Conservation (phyloP, 352 stramenopile genomes). For the Phytophthora tentaculata region DNA sequence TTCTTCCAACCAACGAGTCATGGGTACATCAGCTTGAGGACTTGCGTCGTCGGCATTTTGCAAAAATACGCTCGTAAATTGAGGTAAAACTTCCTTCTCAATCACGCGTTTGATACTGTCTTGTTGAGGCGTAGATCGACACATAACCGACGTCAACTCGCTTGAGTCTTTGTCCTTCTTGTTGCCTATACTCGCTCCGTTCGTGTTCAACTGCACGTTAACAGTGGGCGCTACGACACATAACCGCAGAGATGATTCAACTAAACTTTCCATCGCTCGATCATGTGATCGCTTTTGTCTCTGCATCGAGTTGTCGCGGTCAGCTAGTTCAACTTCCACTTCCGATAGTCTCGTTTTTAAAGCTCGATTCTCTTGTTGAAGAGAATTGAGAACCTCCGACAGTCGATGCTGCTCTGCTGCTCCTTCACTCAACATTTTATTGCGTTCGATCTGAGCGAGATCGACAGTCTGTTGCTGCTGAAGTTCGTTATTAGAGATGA, state of each 20-base stretch:
- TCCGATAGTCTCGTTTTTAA: constrained; percentile 13
- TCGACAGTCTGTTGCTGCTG: constrained; percentile 14
- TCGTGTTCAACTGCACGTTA: constrained; percentile 74
- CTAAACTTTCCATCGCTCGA: constrained; percentile 37
- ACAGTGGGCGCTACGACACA: constrained; percentile 86
- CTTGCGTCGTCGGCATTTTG: constrained; percentile 44
- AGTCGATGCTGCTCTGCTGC: constrained; percentile 7
- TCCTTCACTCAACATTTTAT: constrained; percentile 12
- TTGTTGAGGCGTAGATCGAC: constrained; percentile 34
- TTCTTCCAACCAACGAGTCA: constrained; percentile 59
- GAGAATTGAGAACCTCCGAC: constrained; percentile 6
- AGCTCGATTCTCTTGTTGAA: constrained; percentile 11
- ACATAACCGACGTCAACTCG: constrained; percentile 24
- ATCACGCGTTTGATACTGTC: constrained; percentile 65
- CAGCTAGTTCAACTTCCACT: constrained; percentile 24
- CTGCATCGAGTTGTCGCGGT: constrained; percentile 23
- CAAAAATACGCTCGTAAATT: constrained; percentile 59
- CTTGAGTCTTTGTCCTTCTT: background rate
- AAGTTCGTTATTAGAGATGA: background rate
- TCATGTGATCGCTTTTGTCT: constrained; percentile 41
- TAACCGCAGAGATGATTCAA: constrained; percentile 63
- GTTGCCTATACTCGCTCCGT: constrained; percentile 19
- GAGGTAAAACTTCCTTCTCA: constrained; percentile 68
- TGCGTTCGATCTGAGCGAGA: background rate
- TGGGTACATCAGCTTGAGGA: constrained; percentile 33